phyloP scores from a whole-genome alignment of 352 stramenopile genomes.

The Halophytophthora polymorphica region DNA sequence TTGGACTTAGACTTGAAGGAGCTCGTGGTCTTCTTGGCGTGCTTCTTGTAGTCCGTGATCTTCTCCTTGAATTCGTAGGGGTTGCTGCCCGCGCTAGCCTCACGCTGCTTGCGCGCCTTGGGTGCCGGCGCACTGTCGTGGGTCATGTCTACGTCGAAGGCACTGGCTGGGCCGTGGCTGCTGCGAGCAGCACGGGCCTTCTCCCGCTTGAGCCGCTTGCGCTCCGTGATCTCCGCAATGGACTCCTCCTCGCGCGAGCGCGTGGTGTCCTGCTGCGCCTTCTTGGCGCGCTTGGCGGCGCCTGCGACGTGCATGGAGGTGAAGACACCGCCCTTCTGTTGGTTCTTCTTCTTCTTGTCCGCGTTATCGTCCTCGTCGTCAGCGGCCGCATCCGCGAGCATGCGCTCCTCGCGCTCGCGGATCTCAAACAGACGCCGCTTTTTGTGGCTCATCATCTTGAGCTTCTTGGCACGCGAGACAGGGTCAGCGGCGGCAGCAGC shows the following conservation, averaged over 20 bases:
- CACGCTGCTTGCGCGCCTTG: constrained; percentile 34
- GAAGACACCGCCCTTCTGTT: constrained; percentile 65
- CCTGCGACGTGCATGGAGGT: constrained; percentile 75
- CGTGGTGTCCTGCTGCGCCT: constrained; percentile 50
- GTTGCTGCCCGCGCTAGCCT: constrained; percentile 46
- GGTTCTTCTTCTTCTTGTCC: constrained; percentile 48
- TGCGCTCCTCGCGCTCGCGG: constrained; percentile 76
- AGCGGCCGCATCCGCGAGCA: constrained; percentile 56
- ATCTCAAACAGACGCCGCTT: constrained; percentile 84
- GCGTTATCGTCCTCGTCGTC: constrained; percentile 38
- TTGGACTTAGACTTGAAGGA: constrained; percentile 91
- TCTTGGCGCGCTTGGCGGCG: constrained; percentile 81
- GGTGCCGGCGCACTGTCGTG: constrained; percentile 23
- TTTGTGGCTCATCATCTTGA: constrained; percentile 87
- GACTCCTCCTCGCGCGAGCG: constrained; percentile 68
- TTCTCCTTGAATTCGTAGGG: constrained; percentile 89
- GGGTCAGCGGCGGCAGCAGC: constrained; percentile 16
- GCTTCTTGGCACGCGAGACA: constrained; percentile 66
- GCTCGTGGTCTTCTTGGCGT: constrained; percentile 81
- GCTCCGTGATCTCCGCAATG: constrained; percentile 75
- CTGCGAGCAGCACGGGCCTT: constrained; percentile 57
- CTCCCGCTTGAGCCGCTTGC: constrained; percentile 76
- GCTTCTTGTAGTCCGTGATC: constrained; percentile 89
- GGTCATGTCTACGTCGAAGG: constrained; percentile 81
- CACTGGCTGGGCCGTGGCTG: constrained; percentile 40